Base-by-base conservation (phyloP, 768 basidiomycete genomes). In the Psilocybe subaeruginosa region DNA sequence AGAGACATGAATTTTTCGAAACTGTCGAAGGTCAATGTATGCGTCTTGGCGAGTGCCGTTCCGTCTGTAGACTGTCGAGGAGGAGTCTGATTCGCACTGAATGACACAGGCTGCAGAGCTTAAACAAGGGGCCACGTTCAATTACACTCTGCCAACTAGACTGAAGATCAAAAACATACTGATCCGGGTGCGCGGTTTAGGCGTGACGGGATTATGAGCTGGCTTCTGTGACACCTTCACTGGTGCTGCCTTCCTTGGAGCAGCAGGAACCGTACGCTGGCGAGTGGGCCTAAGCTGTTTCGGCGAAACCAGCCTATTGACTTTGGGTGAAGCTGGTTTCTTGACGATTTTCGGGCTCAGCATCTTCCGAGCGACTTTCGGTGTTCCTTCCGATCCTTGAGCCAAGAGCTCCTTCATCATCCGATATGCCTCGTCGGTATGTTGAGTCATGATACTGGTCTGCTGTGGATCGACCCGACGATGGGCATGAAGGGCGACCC, bases 401-500 rank as follows among this genome's bases (percentile, higher is more conserved):
- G 63, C 48, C 0, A 85, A 62, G 41, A 81, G 66, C 16, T 72
- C 55, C 47, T 74, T 78, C 43, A 91, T 78, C 30, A 84, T 70
- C 35, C 64, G 71, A 64, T 82, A 86, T 0, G 86, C 89, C 12
- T 81, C 74, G 9, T 82, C 84, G 1, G 84, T 77, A 51, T 87
- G 85, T n/a, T 74, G 68, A 7, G 81, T 73, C 45, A 92, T 79
- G 1, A 80, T 67, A 0, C 72, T 58, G 57, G 75, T 78, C 68
- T 85, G 81, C 23, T 82, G 73, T 0, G 73, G 61, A 57, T 83
- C 78, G 8, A 71, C 75, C 4, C 75, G 77, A 12, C 85, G 82
- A 72, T 95, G 92, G 17, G 85, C 81, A 67, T 91, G 87, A 17
- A 95, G 74, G 0, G 88, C 86, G 48, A 85, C 74, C 87, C 89